Evolutionary conservation across 148 eudicot species (phyloP).

Genomic region (Silene conica): DNA sequence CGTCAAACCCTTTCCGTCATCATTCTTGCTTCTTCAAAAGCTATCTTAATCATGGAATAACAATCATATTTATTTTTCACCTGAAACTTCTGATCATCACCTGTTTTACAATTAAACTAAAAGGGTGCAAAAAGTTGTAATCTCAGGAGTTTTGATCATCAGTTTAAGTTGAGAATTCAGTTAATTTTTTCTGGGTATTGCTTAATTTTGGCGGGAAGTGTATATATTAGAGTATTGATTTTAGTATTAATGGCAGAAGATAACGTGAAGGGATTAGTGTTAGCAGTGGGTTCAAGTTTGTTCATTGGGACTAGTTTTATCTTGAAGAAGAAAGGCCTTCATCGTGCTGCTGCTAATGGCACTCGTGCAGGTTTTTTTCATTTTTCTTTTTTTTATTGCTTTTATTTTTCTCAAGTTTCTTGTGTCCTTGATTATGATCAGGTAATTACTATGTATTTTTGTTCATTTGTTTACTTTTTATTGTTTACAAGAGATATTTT

Average conservation of each 20-base stretch:
- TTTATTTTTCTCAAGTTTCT: no score
- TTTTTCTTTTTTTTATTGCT: no score
- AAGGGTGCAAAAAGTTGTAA: background rate
- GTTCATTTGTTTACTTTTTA: no score
- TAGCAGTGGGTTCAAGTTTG: slow-evolving; percentile 72
- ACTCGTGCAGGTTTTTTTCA: slow-evolving; percentile 53
- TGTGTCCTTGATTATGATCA: no score
- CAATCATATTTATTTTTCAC: background rate
- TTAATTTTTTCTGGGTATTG: slow-evolving; percentile 22
- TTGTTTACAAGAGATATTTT: no score
- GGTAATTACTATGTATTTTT: no score
- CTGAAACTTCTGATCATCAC: background rate
- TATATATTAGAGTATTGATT: no score
- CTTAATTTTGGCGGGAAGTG: slow-evolving; percentile 13
- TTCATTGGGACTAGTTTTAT: slow-evolving; percentile 80
- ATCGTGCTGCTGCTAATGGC: slow-evolving; percentile 73
- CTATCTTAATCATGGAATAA: background rate
- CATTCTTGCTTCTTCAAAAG: slow-evolving; percentile 5
- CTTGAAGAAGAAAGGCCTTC: slow-evolving; percentile 86
- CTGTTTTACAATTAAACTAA: background rate
- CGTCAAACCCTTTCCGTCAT: slow-evolving; percentile 4
- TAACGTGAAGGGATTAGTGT: slow-evolving; percentile 55
- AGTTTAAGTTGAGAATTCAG: background rate
- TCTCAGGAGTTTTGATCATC: background rate
- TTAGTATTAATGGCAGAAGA: slow-evolving; percentile 36